These are phyloP conservation scores for Rhizophora mangle DNA, from an alignment of 345 rosid genomes.

Conservation along the genomic window DNA sequence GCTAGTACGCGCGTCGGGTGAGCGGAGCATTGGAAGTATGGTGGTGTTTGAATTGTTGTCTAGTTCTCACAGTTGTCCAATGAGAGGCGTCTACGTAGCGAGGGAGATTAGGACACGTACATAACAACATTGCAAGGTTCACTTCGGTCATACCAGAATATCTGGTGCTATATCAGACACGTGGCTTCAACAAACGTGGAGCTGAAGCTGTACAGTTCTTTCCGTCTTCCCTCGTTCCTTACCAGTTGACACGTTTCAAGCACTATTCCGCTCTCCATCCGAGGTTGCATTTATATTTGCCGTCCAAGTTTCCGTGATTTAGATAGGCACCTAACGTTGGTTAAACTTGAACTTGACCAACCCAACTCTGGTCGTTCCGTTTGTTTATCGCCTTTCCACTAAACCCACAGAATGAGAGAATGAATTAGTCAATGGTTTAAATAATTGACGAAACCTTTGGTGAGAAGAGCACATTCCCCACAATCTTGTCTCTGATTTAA, in stretches of 20 bases:
- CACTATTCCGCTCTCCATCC: neutral
- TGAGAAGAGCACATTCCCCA: too few relatives aligned
- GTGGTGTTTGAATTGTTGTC: neutral
- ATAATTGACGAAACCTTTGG: too few relatives aligned
- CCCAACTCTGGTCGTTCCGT: neutral
- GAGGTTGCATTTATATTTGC: neutral
- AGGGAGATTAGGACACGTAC: constrained; percentile 31
- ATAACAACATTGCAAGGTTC: constrained; percentile 23
- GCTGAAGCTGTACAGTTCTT: constrained; percentile 13
- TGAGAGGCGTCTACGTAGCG: constrained; percentile 24
- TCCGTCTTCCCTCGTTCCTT: neutral
- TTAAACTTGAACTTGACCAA: neutral
- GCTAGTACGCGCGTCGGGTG: neutral
- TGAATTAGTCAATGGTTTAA: too few relatives aligned
- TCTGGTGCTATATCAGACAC: constrained; percentile 28
- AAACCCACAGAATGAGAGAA: too few relatives aligned
- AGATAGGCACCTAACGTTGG: neutral
- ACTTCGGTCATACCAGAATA: constrained; percentile 25
- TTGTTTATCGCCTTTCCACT: too few relatives aligned
- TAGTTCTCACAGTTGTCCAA: constrained; percentile 16
- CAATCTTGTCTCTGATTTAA: too few relatives aligned
- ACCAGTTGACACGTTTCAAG: constrained; percentile 22
- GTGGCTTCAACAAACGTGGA: constrained; percentile 38
- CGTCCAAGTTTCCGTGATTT: neutral
- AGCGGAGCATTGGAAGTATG: neutral